Conservation (phyloP, 179 eudicot species). For the Carnegiea gigantea region DNA sequence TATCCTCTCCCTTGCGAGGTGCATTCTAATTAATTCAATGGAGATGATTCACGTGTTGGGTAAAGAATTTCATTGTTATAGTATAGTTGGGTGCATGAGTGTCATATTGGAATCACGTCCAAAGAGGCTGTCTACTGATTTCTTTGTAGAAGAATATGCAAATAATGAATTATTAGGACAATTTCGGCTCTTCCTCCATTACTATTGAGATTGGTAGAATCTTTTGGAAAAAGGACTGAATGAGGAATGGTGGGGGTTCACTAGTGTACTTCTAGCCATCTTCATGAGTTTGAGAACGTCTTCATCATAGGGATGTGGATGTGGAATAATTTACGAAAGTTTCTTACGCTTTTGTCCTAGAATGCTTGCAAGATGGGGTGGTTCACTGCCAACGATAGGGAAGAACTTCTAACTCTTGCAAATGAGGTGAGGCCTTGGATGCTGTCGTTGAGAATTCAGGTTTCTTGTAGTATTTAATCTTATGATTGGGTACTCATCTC, state of each 20-base stretch:
- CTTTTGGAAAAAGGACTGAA: neutral
- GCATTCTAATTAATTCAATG: neutral
- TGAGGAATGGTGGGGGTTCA: neutral
- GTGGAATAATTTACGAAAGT: conserved; percentile 11
- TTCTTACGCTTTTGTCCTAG: conserved; percentile 31
- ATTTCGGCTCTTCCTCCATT: neutral
- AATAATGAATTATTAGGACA: neutral
- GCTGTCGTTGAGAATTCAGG: neutral
- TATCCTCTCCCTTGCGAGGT: neutral
- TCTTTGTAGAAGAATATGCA: neutral
- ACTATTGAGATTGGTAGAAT: neutral
- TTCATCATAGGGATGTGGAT: neutral
- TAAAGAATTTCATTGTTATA: neutral
- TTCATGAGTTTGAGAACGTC: conserved; percentile 4
- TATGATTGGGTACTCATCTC: conserved; percentile 1
- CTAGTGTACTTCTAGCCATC: neutral
- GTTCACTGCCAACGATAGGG: conserved; percentile 56
- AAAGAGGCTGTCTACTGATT: neutral
- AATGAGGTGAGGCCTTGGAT: conserved; percentile 56
- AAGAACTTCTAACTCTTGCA: conserved; percentile 61
- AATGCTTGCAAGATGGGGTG: conserved; percentile 84
- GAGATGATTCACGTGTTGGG: neutral
- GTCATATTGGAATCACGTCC: neutral
- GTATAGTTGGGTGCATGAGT: too few relatives aligned
- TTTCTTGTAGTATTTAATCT: neutral